Evolutionary conservation across 352 stramenopile genomes (phyloP), one percentile per base, ranked within the genome.

Genomic region (Phytophthora palmivora): DNA sequence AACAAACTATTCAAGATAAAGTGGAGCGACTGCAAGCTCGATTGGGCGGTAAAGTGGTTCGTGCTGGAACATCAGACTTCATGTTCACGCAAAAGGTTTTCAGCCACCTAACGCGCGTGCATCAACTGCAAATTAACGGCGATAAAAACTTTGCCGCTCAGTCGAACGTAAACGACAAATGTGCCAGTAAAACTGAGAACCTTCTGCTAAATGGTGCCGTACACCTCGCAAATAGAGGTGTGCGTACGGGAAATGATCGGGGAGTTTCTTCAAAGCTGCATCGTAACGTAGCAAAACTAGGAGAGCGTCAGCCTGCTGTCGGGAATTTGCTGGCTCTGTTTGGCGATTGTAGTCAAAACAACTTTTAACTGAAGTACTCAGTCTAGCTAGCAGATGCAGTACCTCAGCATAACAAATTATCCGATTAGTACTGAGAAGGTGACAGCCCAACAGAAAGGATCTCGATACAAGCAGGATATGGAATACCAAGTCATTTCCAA

Each of bases 1-100:
- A 81, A 28, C 52, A 69, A 48, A 57, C 30, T 2, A 71, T 48
- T 3, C 58, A 63, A 22, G 65, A 71, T 5, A 84, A 84, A 34
- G 22, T 74, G 18, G 51, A 67, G 33, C 30, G 24, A n/a, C 37
- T 84, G 5, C 47, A 67, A n/a, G 24, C 55, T 50, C 63, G 63
- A 15, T 67, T 63, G 36, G 58, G 58, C 15, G 14, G 2, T 3
- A 21, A 30, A 26, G 15, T 5, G 11, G n/a, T 2, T 58, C 22
- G 34, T 24, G n/a, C n/a, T 36, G 14, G 18, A 37, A 44, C 42
- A 57, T 38, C 33, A 56, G 22, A 22, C 21, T 54, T 21, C 2
- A 37, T 24, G 11, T 34, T 54, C 26, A 37, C 48, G 15, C 18
- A 28, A 24, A 49, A 19, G 3, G 10, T 73, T 7, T 56, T 61